Percentiles rank a stretch among this genome's conserved stretches.
Evolutionary conservation across 1,284 basidiomycete genomes (phyloP).

Genomic region (Ceratorhiza oryzae-sativae): DNA sequence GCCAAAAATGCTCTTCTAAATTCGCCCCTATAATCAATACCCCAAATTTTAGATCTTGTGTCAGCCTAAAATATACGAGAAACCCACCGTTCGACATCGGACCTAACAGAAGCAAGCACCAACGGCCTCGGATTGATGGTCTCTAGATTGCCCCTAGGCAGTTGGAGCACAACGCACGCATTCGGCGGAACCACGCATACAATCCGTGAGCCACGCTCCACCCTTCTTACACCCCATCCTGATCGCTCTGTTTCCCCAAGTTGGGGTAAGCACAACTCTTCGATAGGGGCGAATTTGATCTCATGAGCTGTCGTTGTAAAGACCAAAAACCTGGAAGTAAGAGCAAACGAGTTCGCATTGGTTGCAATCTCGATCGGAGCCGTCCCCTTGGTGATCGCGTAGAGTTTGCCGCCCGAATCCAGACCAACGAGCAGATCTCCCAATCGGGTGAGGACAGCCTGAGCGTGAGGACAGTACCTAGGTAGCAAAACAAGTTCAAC

Average conservation of each 20-base stretch:
- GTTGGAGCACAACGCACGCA: conserved; percentile 93
- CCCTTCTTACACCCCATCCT: conserved; percentile 73
- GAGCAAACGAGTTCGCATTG: conserved; percentile 77
- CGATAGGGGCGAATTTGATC: conserved; percentile 74
- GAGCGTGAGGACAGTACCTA: conserved; percentile 64
- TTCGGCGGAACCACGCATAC: conserved; percentile 84
- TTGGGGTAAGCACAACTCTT: conserved; percentile 45
- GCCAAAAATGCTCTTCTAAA: conserved; percentile 86
- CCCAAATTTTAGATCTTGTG: neutral
- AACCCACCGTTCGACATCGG: conserved; percentile 74
- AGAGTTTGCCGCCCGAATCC: conserved; percentile 69
- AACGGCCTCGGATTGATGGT: conserved; percentile 93
- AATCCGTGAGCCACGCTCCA: conserved; percentile 87
- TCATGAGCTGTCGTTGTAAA: conserved; percentile 89
- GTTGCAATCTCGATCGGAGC: neutral
- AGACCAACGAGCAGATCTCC: conserved; percentile 67
- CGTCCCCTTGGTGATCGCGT: conserved; percentile 54
- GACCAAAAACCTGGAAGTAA: conserved; percentile 84
- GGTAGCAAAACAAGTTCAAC: conserved; percentile 57
- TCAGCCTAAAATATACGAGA: neutral
- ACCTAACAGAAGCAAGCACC: conserved; percentile 81
- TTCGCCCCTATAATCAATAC: conserved; percentile 56
- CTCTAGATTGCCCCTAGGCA: conserved; percentile 97
- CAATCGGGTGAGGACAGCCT: conserved; percentile 46
- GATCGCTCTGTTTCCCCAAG: conserved; percentile 43